These are phyloP conservation scores for Trichoderma atroviride DNA, from an alignment of 2,329 filamentous ascomycete genomes.

Conservation along the genomic window DNA sequence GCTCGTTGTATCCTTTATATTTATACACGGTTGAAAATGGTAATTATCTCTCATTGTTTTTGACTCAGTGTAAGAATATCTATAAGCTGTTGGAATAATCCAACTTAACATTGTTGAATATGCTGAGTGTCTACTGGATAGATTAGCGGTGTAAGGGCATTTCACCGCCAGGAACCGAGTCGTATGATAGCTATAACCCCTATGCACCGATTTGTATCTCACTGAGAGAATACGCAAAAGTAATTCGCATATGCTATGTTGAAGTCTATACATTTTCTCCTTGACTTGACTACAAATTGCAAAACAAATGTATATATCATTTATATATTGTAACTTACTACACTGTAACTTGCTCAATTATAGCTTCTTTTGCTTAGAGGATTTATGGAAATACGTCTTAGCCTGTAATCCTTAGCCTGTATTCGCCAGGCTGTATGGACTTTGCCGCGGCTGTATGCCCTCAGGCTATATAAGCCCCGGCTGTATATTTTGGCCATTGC, in stretches of 20 bases:
- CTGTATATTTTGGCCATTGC: not conserved
- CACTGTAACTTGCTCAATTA: not conserved
- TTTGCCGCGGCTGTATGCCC: not conserved
- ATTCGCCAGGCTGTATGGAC: not conserved
- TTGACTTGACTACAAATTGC: not conserved
- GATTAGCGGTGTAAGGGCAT: not conserved
- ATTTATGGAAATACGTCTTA: not conserved
- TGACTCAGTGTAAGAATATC: fast-evolving
- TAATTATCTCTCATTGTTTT: not conserved
- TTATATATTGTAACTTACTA: not conserved
- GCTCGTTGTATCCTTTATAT: not conserved
- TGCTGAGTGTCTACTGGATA: not conserved
- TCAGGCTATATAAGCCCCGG: not conserved
- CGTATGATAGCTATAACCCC: not conserved
- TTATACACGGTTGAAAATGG: not conserved
- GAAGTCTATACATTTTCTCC: not conserved
- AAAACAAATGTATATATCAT: not conserved
- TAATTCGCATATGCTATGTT: not conserved
- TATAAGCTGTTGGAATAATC: not conserved
- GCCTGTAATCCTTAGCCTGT: not conserved
- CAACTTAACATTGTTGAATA: not conserved
- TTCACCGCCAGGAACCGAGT: not conserved
- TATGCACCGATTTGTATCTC: too few species aligned
- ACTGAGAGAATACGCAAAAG: too few species aligned
- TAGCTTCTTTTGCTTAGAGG: not conserved